Evolutionary conservation across 768 basidiomycete genomes (phyloP), one percentile per base, ranked within the genome.

Genomic region (Hydnomerulius pinastri): DNA sequence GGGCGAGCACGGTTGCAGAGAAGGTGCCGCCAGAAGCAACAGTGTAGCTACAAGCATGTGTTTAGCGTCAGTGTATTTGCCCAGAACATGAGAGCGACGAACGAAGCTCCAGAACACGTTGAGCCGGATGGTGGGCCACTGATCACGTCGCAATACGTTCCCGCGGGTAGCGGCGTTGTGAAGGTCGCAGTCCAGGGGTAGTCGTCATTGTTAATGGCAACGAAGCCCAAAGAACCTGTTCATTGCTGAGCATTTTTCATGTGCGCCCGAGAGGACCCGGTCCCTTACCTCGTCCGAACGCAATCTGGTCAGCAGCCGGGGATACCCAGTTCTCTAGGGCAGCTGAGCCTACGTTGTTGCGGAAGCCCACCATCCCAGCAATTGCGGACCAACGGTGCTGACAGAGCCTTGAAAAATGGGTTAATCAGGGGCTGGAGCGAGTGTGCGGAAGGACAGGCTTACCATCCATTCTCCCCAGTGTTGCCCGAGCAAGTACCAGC

Each of bases 181-280:
- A 87, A 86, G 0, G 77, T 79, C 0, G 75, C 46, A 7, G 54
- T 78, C 86, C 86, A 87, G 0, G 67, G 56, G 4, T 71, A 70
- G 51, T 84, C 80, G 4, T 66, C 76, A 52, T 87, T 86, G 61
- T 87, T 87, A 57, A 87, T 87, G 0, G 77, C 84, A 2, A 86
- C 79, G 50, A 82, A 85, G 3, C 85, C 85, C 36, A 67, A 61
- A 1, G 79, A 64, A 24, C 81, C 82, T 84, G 43, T 21, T 40
- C 28, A 9, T 2, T 33, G 7, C 30, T 35, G 10, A 15, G 38
- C 10, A 29, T n/a, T n/a, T n/a, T n/a, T n/a, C n/a, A n/a, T n/a
- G n/a, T n/a, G n/a, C n/a, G n/a, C n/a, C n/a, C n/a, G n/a, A n/a
- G n/a, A 32, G 6, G 18, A 13, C 32, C 20, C n/a, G 41, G 20